Evolutionary conservation across 345 rosid species (phyloP).

Genomic region (Brassica nigra): DNA sequence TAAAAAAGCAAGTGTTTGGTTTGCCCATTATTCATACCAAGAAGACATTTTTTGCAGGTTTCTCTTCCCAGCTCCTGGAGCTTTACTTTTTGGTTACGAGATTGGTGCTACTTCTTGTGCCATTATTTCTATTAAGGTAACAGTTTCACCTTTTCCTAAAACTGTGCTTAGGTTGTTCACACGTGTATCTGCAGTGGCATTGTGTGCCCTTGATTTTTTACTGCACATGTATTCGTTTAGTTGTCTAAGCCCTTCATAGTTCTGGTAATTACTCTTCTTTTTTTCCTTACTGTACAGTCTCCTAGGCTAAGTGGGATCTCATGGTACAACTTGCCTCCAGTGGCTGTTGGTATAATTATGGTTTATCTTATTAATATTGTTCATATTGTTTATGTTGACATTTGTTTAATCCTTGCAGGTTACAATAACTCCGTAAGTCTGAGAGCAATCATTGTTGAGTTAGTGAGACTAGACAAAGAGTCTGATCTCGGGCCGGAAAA

Average conservation of each 20-base stretch:
- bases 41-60: conserved; percentile 58
- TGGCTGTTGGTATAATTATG: conserved; percentile 88
- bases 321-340: conserved; percentile 83
- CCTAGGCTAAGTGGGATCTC: conserved; percentile 72
- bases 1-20: conserved; percentile 21
- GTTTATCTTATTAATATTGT: conserved; percentile 40
- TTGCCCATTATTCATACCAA: conserved; percentile 17
- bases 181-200: not conserved
- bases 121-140: conserved; percentile 73
- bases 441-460: conserved; percentile 91
- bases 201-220: not conserved
- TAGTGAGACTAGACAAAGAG: conserved; percentile 81
- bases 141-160: conserved; percentile 5
- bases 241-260: not conserved
- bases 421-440: conserved; percentile 86
- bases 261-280: conserved; percentile 2
- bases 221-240: not conserved
- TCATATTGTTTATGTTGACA: conserved; percentile 38
- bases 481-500: conserved; percentile 94
- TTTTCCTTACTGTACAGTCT: conserved; percentile 60
- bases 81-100: conserved; percentile 90
- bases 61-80: conserved; percentile 97
- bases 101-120: conserved; percentile 99
- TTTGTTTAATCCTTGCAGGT: conserved; percentile 65
- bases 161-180: not conserved